Evolutionary conservation across 2,329 filamentous ascomycete genomes (phyloP), one percentile per base, ranked within the genome.

Genomic region (Aspergillus calidoustus): DNA sequence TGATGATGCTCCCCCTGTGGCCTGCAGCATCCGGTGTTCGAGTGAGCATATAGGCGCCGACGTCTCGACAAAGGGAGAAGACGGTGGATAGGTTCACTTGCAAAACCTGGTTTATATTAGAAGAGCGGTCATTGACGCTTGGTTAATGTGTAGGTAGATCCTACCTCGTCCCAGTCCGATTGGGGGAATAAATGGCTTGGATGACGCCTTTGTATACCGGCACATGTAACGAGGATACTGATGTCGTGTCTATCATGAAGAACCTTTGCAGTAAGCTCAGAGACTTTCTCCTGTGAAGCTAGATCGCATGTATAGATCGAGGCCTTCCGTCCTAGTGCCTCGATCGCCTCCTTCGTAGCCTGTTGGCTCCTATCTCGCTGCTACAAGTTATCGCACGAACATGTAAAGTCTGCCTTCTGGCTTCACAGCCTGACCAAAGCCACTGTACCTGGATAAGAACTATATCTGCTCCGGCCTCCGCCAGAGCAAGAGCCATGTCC

Each of bases 181-280:
- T 31, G 3, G n/a, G 22, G 7, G 23, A 15, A 13, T 54, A 19
- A 22, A 17, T 54, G 31, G 15, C 38, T 19, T 23, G 89, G 85
- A 73, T 93, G 89, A 3, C 91, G 84, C 62, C 87, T 84, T 77
- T 95, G 92, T 72, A 96, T 92, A 30, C 92, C 92, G 30, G 90
- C 91, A 79, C 90, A 92, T 79, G 93, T 95, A 68, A 95, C 79
- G 8, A 96, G 84, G 69, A 95, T 90, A 72, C 19, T 19, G 19
- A 19, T 19, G 19, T 19, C 19, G 19, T 19, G 19, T 19, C 19
- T 2, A 19, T 19, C 19, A 19, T 19, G 19, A 19, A 19, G 19
- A 19, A 19, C 19, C 19, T 19, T 19, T 19, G 19, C 19, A 19
- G 19, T 19, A 19, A 19, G 19, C 19, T 19, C 19, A 19, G 19